A percentile compares a stretch with the other conserved stretches of the same genome.
Conservation (phyloP, 768 basidiomycete genomes). For the Agaricus blazei region DNA sequence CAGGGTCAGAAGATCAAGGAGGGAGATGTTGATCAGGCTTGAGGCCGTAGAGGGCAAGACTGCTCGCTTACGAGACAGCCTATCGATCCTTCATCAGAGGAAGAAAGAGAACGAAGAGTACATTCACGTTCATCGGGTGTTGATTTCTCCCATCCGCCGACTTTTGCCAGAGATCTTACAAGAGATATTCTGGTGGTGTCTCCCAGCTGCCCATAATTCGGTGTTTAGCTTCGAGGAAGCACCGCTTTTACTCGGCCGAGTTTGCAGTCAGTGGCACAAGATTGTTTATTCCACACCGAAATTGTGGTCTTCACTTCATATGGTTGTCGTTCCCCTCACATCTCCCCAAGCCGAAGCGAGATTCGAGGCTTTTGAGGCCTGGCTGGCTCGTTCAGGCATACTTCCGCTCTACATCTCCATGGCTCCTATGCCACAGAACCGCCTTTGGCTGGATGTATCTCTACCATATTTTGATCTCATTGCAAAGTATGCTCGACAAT, state of each 20-base stretch:
- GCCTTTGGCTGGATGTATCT: background rate
- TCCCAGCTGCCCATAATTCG: slow-evolving; percentile 8
- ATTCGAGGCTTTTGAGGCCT: background rate
- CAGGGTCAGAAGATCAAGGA: background rate
- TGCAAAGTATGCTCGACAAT: background rate
- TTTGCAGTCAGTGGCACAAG: slow-evolving; percentile 11
- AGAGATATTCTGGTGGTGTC: slow-evolving; percentile 10
- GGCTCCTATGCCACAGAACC: background rate
- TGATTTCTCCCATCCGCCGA: slow-evolving; percentile 1
- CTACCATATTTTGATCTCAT: background rate
- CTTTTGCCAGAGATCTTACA: slow-evolving; percentile 3
- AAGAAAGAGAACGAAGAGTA: background rate
- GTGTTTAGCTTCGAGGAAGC: slow-evolving; percentile 2
- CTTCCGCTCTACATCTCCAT: slow-evolving; percentile 3
- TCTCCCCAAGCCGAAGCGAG: background rate
- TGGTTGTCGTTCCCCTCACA: background rate
- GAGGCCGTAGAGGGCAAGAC: background rate
- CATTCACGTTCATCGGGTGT: background rate
- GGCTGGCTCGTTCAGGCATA: background rate
- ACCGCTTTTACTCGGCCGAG: slow-evolving; percentile 11
- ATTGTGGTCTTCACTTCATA: slow-evolving; percentile 10
- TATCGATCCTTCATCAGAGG: background rate
- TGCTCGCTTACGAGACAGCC: background rate
- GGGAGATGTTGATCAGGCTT: background rate
- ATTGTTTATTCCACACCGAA: slow-evolving; percentile 11